These are phyloP conservation scores for Nicotiana obtusifolia DNA, from an alignment of 257 asterid genomes.

Conservation along the genomic window DNA sequence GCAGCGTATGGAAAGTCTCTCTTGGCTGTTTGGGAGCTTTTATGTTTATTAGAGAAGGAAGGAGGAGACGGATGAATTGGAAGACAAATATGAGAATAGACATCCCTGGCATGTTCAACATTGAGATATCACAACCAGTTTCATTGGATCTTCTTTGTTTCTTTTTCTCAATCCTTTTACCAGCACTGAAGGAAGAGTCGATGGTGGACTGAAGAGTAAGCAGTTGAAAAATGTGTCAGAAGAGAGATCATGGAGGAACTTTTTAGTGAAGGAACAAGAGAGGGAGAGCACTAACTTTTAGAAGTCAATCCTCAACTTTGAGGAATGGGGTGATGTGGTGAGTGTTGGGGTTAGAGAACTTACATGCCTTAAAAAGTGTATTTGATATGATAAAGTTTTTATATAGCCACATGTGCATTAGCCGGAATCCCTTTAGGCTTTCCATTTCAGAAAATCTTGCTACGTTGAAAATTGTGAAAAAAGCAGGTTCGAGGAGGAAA, in stretches of 20 bases:
- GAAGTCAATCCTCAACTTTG: not conserved
- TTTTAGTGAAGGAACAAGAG: constrained; percentile 3
- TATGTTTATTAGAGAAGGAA: constrained; percentile 1
- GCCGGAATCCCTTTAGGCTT: not conserved
- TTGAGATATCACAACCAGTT: not conserved
- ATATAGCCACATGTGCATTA: not conserved
- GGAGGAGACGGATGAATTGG: not conserved
- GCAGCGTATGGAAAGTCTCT: not conserved
- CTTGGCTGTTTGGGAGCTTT: not conserved
- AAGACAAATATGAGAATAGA: not conserved
- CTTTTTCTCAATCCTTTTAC: not conserved
- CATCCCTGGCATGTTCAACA: not conserved
- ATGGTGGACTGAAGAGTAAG: not conserved
- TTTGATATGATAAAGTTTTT: not conserved
- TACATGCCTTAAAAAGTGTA: not conserved
- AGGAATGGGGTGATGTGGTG: constrained; percentile 2
- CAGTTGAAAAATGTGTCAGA: not conserved
- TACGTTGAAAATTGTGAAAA: not conserved
- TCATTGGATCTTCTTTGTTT: not conserved
- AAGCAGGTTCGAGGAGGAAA: not conserved
- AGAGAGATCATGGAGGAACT: not conserved
- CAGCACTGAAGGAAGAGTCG: not conserved
- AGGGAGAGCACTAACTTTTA: not conserved
- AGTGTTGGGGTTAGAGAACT: not conserved
- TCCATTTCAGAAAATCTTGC: not conserved